Evolutionary conservation across 2,329 filamentous ascomycete species (phyloP), one percentile per base, ranked within the genome.

Genomic region (Botrytis sinoallii): DNA sequence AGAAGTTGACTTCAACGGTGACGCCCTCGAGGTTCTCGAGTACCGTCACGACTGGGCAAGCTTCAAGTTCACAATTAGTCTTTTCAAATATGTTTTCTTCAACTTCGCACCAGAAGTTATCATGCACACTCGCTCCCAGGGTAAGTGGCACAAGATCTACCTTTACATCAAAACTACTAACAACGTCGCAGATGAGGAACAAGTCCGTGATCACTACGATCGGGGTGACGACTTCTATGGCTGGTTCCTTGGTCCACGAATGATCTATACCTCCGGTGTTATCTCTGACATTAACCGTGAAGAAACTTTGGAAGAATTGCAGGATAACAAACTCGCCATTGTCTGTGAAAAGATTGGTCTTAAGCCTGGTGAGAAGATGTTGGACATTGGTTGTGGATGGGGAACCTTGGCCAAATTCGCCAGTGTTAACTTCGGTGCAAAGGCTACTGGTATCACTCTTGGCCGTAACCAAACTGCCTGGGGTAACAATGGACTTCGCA

Each of bases 381-480:
- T 98, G 74, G 96, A 98, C 81, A 97, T 99, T 81, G 96, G 96
- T 82, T 98, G 95, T 82, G 96, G 96, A 79, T 99, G 96, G 96
- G 96, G 96, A 81, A 98, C 96, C 48, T 92, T 99, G 74, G 92
- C 94, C 81, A 94, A 94, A 81, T 98, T 95, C 81, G 96, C 96
- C 79, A 95, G 92, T 78, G 91, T 93, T 83, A 94, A 97, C 88
- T 98, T 97, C 82, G 94, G 93, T 78, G 92, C 92, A 73, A 86
- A 91, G 71, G 91, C 89, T 75, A 95, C 92, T 71, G 96, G 96
- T 86, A 89, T 98, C 82, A 98, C 96, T 75, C 92, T 98, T 74
- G 96, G 94, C 77, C 92, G 93, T 82, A 98, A 99, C 86, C 95
- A 98, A 86, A 97, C 95, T 75, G 93, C 93, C 68, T 98, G 95